These are phyloP conservation scores for Calonectria honghensis DNA, from an alignment of 2,329 filamentous ascomycete genomes.

Conservation along the genomic window DNA sequence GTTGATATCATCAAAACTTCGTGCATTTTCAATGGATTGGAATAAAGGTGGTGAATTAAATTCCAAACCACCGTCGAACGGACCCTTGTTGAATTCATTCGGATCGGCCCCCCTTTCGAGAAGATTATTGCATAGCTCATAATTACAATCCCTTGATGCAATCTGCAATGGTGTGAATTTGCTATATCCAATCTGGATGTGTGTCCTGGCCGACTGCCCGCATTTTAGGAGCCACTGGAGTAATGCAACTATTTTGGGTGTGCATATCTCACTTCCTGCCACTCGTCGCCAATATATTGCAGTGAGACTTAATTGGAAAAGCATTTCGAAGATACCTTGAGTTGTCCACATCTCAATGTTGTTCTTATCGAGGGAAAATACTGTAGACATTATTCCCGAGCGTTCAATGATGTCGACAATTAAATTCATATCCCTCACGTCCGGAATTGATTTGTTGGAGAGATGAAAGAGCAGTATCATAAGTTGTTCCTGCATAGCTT, in stretches of 20 bases:
- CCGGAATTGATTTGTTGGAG: neutral
- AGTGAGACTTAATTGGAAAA: neutral
- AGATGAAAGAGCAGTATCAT: neutral
- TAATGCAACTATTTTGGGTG: neutral
- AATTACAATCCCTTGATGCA: neutral
- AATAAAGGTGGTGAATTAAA: neutral
- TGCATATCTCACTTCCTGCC: neutral
- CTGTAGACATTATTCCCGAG: neutral
- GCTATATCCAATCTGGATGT: accelerated
- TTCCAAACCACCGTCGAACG: too few species aligned
- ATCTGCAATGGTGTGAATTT: neutral
- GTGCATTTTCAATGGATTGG: neutral
- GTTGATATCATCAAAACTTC: neutral
- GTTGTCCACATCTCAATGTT: neutral
- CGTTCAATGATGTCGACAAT: neutral
- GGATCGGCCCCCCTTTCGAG: neutral
- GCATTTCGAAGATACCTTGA: neutral
- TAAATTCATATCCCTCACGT: accelerated
- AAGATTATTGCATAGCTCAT: neutral
- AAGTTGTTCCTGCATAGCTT: neutral
- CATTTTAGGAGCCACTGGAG: neutral
- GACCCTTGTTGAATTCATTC: neutral
- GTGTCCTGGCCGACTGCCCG: neutral
- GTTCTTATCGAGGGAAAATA: neutral
- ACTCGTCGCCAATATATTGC: neutral